phyloP scores from a whole-genome alignment of 495 filamentous ascomycete species.

The Aspergillus sparsus region DNA sequence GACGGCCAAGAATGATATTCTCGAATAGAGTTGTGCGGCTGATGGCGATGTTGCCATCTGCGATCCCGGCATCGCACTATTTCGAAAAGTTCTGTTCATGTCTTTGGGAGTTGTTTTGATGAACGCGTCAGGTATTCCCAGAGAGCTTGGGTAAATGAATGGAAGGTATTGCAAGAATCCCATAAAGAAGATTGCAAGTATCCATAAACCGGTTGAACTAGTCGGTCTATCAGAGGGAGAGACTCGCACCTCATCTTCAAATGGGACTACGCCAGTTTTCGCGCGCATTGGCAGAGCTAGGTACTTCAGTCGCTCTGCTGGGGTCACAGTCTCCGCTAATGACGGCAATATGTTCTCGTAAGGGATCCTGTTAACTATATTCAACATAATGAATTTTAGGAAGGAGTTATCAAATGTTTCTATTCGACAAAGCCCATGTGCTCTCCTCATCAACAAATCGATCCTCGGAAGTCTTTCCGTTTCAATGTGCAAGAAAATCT shows the following conservation, averaged over 20 bases:
- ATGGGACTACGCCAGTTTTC: neutral
- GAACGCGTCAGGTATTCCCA: too few relatives aligned
- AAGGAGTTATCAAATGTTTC: constrained; percentile 20
- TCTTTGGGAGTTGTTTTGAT: too few relatives aligned
- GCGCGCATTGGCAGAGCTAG: neutral
- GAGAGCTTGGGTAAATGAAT: too few relatives aligned
- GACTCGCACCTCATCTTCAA: constrained; percentile 14
- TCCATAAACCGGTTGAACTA: constrained; percentile 10
- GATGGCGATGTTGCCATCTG: neutral
- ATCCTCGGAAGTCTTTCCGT: constrained; percentile 9
- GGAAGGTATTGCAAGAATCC: constrained; percentile 10
- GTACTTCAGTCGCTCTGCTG: neutral
- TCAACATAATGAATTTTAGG: constrained; percentile 17
- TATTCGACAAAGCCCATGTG: constrained; percentile 4
- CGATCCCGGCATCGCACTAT: neutral
- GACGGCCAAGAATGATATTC: constrained; percentile 5
- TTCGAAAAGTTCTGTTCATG: too few relatives aligned
- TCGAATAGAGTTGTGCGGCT: neutral
- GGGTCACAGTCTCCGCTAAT: neutral
- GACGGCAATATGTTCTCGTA: neutral
- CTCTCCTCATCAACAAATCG: constrained; percentile 1
- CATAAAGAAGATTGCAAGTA: constrained; percentile 6
- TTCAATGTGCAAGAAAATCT: constrained; percentile 16
- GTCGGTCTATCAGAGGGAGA: constrained; percentile 7
- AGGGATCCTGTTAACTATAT: constrained; percentile 7